Base-by-base conservation (phyloP, 108 stramenopile genomes). In the Cyclotella distinguenda region DNA sequence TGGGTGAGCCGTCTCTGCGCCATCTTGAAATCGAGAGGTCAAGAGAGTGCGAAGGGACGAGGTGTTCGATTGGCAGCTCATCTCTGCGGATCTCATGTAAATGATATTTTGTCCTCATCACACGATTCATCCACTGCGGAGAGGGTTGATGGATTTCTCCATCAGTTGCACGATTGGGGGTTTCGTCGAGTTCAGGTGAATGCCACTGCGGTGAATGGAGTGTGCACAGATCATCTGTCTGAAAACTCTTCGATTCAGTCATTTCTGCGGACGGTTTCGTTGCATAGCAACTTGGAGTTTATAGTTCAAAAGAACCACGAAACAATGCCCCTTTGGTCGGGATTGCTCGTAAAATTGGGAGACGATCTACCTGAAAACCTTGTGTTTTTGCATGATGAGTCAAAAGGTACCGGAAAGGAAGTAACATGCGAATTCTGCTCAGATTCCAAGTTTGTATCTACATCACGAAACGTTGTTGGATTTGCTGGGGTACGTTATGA, bases 111-210 rank as follows among this genome's bases (percentile, higher is more conserved):
- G 23, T 51, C 60, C 1, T 72, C 60, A 7, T 68, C 53, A 16
- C 36, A 23, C 15, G 39, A 67, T 34, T 18, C 18, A 3, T 31
- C 39, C 7, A 50, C 60, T 38, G 47, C 46, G 0, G 22, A 28
- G 25, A 83, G 83, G 6, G 80, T 93, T 45, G 80, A 74, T 60
- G 28, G 56, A 8, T 97, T 97, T 62, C 36, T 95, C 12, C 13
- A 27, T 10, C 45, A 64, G 35, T 60, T 97, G 13, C 15, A 53
- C 25, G 46, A 40, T 16, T 83, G 83, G 79, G 93, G 93, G 43
- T 97, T 97, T 64, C 48, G 64, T 28, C 80, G 96, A 25, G 86
- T 97, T 6, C 96, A 97, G 77, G 92, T 97, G 69, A 97, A 97
- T 64, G 94, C 96, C 4, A 97, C 96, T 11, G 85, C 87, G 9